Conservation (phyloP, 1,284 basidiomycete genomes). For the Puccinia brachypodii region DNA sequence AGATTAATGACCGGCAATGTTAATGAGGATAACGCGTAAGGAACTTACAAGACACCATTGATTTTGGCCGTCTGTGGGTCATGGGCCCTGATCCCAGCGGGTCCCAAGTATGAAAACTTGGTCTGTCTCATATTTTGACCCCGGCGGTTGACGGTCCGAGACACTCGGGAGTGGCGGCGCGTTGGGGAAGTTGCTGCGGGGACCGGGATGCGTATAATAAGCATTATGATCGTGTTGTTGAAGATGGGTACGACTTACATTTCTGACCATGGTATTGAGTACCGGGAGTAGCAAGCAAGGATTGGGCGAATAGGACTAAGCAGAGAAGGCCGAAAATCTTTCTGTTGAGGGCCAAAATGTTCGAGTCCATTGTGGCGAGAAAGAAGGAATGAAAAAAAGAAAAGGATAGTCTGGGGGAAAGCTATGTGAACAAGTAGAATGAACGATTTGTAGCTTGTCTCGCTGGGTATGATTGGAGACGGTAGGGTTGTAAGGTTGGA, state of each 20-base stretch:
- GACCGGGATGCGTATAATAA: not conserved
- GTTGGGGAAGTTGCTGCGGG: not conserved
- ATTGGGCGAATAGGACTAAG: not conserved
- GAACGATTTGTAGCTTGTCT: not conserved
- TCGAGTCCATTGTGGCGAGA: not conserved
- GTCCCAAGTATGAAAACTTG: constrained; percentile 16
- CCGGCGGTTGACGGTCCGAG: not conserved
- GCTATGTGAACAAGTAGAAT: not conserved
- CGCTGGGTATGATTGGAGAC: not conserved
- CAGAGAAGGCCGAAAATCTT: not conserved
- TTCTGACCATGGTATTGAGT: not conserved
- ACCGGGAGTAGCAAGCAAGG: not conserved
- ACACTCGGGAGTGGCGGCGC: not conserved
- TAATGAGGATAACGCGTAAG: not conserved
- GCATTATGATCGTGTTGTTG: not conserved
- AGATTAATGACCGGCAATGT: not conserved
- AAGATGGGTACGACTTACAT: not conserved
- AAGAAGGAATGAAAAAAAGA: not conserved
- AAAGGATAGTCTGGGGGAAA: not conserved
- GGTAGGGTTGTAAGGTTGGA: not conserved
- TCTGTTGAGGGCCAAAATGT: not conserved
- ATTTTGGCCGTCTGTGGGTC: not conserved
- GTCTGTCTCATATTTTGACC: not conserved
- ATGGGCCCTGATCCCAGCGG: not conserved
- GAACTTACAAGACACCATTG: constrained; percentile 3